Base-by-base conservation (phyloP, 176 grass and related monocot species). In the Avena insularis region DNA sequence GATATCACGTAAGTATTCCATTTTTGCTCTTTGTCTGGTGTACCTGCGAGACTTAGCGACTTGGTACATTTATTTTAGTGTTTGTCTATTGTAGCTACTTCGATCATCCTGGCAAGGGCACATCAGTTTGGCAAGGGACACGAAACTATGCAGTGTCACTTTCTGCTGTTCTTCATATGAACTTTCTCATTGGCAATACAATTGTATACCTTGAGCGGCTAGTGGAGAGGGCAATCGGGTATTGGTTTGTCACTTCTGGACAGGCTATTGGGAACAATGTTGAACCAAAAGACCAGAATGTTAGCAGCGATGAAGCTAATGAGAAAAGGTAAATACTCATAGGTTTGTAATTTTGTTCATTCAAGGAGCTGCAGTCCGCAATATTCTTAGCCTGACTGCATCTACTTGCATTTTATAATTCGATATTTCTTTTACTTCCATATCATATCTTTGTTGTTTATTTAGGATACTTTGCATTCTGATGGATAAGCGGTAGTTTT, bases 11-110 rank as follows among this genome's bases (percentile, higher is more conserved):
- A 78, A 83, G 80, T 83, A 78, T 31, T 48, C 50, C 3, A 83
- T 49, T 20, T n/a, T 25, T 60, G 8, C 47, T 60, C 13, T 75
- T 78, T 13, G 57, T 33, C 65, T 35, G 36, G 46, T 54, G 62
- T 68, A 59, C 58, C 54, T 83, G 12, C 62, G 61, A 83, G 71
- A 2, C 29, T 83, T 75, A 16, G 49, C 2, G 51, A 45, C 13
- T 83, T 51, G 21, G 16, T 20, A 55, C 58, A 68, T 83, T 54
- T 77, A 77, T 77, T 67, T 67, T 43, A 36, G 68, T 43, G 45
- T 58, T 83, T 83, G 67, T 56, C 43, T 78, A 78, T 78, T 78
- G 61, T 64, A 88, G 86, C 61, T 77, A 69, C 80, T 88, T 83
- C 48, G 35, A 78, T 78, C 86, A 62, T 59, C 80, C 86, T 70